Conservation (phyloP, 2,329 filamentous ascomycete genomes). For the Drechslerella stenobrocha region DNA sequence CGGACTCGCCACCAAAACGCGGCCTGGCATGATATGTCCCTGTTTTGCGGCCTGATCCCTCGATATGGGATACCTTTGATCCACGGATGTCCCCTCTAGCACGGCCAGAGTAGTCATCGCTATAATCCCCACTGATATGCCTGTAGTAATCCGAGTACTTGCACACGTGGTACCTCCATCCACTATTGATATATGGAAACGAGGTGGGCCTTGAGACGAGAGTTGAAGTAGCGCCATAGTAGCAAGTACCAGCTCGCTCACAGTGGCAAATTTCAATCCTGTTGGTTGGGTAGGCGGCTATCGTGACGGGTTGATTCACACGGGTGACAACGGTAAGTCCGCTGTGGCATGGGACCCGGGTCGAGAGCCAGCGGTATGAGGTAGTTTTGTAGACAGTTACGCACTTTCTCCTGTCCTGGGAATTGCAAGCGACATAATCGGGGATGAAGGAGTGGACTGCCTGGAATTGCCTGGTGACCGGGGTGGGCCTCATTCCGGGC, state of each 20-base stretch:
- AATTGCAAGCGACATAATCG: constrained; percentile 34
- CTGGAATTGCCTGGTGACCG: constrained; percentile 40
- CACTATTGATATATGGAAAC: constrained; percentile 40
- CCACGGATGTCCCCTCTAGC: constrained; percentile 5
- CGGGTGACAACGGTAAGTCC: constrained; percentile 24
- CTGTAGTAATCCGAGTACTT: constrained; percentile 43
- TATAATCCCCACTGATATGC: constrained; percentile 41
- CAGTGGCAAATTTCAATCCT: constrained; percentile 41
- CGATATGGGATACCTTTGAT: not conserved
- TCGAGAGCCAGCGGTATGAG: constrained; percentile 42
- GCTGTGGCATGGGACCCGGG: constrained; percentile 36
- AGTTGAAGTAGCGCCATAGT: constrained; percentile 40
- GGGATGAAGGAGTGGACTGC: constrained; percentile 39
- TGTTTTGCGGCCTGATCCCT: too few relatives aligned
- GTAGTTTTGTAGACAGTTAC: constrained; percentile 33
- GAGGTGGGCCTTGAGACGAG: constrained; percentile 27
- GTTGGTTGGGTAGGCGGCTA: constrained; percentile 39
- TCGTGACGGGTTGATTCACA: constrained; percentile 30
- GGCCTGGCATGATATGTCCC: too few relatives aligned
- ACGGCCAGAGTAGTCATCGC: constrained; percentile 28
- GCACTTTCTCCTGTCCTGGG: constrained; percentile 37
- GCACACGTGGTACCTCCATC: constrained; percentile 41
- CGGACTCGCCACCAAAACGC: too few relatives aligned
- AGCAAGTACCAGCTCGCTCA: constrained; percentile 28
- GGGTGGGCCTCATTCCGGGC: constrained; percentile 36